Base-by-base conservation (phyloP, 2,329 filamentous ascomycete species). In the Seiridium unicorne region DNA sequence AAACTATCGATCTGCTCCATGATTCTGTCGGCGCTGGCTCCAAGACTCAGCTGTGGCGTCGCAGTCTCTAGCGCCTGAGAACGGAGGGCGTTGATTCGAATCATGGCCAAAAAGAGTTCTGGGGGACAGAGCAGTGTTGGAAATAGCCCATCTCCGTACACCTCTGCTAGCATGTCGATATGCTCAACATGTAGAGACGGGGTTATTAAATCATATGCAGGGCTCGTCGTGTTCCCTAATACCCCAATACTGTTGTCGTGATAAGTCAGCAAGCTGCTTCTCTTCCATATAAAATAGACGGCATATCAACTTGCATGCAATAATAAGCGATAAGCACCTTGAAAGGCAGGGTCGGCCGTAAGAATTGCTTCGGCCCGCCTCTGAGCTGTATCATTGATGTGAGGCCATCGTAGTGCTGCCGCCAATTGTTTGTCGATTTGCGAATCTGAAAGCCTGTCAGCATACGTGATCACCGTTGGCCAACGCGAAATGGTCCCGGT, bases 191-290 rank as follows among this genome's bases (percentile, higher is more conserved):
- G 64, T 4, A 64, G 59, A 36, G 63, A 34, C 1, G 62, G 51
- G 10, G 34, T 47, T 5, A 66, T 54, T 47, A 58, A 64, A 56
- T 74, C 64, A 18, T 68, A 61, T 46, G 69, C 67, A 5, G 73
- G 73, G 4, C 68, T 71, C 7, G 72, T 70, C 2, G 73, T 72
- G 60, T 75, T 72, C 2, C 64, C 71, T 7, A 74, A 66, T 8
- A 71, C 67, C 18, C 69, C 67, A 35, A 68, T 54, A 46, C 72
- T 74, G 44, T 11, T 13, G 8, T 9, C 4, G 26, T 48, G 34
- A 2, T 32, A 6, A 11, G n/a, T 48, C 31, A 34, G 8, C 32
- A 34, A 3, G 26, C 18, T 9, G 18, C 18, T 5, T n/a, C 51
- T 31, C 9, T 11, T 36, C 55, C 18, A 40, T 3, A 18, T 13